Percentiles rank a stretch among this genome's conserved stretches.
These are phyloP conservation scores for Porcisia deanei DNA, from an alignment of 208 protist species.

Conservation along the genomic window DNA sequence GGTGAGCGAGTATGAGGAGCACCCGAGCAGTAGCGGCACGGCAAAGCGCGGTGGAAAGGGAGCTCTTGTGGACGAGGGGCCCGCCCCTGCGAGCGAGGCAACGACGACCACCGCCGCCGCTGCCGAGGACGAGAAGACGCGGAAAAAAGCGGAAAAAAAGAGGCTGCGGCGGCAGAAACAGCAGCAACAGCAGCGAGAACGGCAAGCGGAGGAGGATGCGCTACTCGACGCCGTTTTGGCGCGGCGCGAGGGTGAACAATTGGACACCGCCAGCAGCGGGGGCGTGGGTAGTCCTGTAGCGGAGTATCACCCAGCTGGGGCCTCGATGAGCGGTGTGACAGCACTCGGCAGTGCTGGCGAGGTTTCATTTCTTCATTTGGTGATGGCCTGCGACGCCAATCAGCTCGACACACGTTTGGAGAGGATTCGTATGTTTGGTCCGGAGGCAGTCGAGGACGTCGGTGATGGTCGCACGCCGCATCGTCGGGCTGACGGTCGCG, in stretches of 20 bases:
- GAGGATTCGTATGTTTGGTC: constrained; percentile 75
- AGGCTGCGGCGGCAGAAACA: constrained; percentile 44
- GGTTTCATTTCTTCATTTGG: constrained; percentile 39
- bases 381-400: constrained; percentile 58
- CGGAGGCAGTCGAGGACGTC: constrained; percentile 75
- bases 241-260: constrained; percentile 20
- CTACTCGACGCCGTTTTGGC: constrained; percentile 68
- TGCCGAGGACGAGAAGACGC: constrained; percentile 23
- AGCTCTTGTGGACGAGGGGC: neutral
- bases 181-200: constrained; percentile 41
- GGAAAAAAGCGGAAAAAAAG: constrained; percentile 38
- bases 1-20: constrained; percentile 16
- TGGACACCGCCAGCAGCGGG: neutral
- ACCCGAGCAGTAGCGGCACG: neutral
- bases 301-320: constrained; percentile 4
- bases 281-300: neutral
- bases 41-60: neutral
- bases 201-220: constrained; percentile 67
- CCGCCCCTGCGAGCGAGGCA: neutral
- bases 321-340: neutral
- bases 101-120: neutral
- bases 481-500: constrained; percentile 48
- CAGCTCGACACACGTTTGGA: constrained; percentile 74
- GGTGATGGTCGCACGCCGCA: constrained; percentile 62
- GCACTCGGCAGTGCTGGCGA: neutral